Evolutionary conservation across 495 filamentous ascomycete genomes (phyloP).

Genomic region (Penicillium argentinense): DNA sequence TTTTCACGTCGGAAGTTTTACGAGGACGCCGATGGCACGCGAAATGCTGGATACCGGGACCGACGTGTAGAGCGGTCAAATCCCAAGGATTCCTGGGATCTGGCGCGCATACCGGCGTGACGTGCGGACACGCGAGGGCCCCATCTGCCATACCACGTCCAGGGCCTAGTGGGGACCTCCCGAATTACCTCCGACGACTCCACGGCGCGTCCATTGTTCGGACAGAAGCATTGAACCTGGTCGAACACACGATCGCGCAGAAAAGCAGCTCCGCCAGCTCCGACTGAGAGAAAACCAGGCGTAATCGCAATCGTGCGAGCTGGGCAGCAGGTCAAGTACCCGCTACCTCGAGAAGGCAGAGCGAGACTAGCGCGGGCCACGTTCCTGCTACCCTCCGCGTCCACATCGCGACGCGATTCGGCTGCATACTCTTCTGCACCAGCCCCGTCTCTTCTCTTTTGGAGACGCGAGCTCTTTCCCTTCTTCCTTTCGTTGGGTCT

Average conservation of each 20-base stretch:
- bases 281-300: neutral
- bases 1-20: neutral
- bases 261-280: neutral
- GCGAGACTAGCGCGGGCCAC: slow-evolving; percentile 31
- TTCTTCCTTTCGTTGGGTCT: slow-evolving; percentile 7
- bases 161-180: slow-evolving; percentile 12
- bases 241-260: neutral
- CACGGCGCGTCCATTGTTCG: slow-evolving; percentile 11
- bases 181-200: slow-evolving; percentile 17
- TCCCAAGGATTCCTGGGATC: slow-evolving; percentile 12
- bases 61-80: slow-evolving; percentile 1
- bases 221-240: slow-evolving; percentile 1
- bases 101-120: slow-evolving; percentile 21
- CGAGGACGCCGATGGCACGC: neutral
- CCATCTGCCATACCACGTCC: slow-evolving; percentile 17
- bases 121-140: slow-evolving; percentile 24
- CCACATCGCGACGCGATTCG: slow-evolving; percentile 47
- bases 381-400: slow-evolving; percentile 38
- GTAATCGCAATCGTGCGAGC: neutral
- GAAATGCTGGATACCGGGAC: slow-evolving; percentile 13
- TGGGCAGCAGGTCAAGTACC: slow-evolving; percentile 7
- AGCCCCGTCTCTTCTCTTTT: slow-evolving; percentile 19
- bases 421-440: slow-evolving; percentile 22
- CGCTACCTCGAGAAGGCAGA: slow-evolving; percentile 19
- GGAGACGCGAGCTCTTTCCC: slow-evolving; percentile 4